phyloP scores from a whole-genome alignment of 768 basidiomycete species.

The Obba rivulosa region DNA sequence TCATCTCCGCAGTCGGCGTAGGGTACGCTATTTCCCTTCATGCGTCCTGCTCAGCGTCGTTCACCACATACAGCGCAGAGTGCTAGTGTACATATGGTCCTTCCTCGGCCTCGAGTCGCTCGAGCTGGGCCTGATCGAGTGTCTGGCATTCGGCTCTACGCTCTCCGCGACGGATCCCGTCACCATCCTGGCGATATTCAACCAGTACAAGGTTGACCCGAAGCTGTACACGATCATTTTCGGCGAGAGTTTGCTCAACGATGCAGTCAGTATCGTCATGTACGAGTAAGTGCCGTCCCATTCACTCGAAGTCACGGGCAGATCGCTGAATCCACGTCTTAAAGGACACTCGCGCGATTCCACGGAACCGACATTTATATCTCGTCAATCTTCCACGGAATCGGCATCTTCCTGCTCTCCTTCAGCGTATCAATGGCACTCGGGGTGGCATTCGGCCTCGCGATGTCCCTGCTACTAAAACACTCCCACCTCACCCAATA shows the following conservation, averaged over 20 bases:
- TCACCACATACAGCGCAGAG: conserved; percentile 58
- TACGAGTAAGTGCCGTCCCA: conserved; percentile 76
- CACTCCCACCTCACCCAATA: conserved; percentile 84
- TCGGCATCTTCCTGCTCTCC: conserved; percentile 95
- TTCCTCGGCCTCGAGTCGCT: conserved; percentile 89
- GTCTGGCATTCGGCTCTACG: conserved; percentile 93
- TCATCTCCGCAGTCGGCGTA: conserved; percentile 92
- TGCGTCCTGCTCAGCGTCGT: conserved; percentile 12
- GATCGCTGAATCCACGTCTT: background rate
- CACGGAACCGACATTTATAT: conserved; percentile 85
- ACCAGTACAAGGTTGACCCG: conserved; percentile 97
- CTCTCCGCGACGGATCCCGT: conserved; percentile 97
- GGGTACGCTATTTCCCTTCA: conserved; percentile 47
- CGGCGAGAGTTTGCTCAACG: conserved; percentile 94
- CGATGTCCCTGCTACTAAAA: conserved; percentile 88
- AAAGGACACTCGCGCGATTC: conserved; percentile 91
- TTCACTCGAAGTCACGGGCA: background rate
- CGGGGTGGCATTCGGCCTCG: conserved; percentile 87
- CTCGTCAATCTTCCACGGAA: conserved; percentile 87
- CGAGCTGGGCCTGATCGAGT: conserved; percentile 83
- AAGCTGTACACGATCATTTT: conserved; percentile 97
- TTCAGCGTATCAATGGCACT: conserved; percentile 94
- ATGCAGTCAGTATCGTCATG: conserved; percentile 99
- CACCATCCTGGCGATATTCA: conserved; percentile 97
- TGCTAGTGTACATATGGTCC: conserved; percentile 92